Evolutionary conservation across 2,329 filamentous ascomycete genomes (phyloP).

Genomic region (Fusarium tjaetaba): DNA sequence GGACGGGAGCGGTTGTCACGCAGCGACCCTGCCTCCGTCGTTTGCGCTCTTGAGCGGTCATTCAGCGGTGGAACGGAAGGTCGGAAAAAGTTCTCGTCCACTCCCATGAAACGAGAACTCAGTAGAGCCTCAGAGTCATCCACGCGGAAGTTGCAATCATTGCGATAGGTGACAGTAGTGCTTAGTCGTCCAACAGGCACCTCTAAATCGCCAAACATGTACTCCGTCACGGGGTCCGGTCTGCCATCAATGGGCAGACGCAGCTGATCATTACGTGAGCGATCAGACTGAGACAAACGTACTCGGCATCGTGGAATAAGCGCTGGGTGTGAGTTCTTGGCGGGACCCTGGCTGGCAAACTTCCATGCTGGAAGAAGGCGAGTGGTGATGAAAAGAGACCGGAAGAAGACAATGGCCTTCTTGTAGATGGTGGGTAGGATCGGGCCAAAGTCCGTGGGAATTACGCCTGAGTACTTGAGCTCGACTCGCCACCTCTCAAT

Average conservation of each 20-base stretch:
- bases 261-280: conserved; percentile 72
- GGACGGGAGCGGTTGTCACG: conserved; percentile 67
- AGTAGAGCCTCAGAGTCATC: conserved; percentile 91
- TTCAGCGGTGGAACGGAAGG: conserved; percentile 74
- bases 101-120: conserved; percentile 92
- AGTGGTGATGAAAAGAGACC: conserved; percentile 84
- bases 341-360: conserved; percentile 76
- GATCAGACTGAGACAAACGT: conserved; percentile 66
- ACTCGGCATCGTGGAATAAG: conserved; percentile 86
- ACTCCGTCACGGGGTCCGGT: conserved; percentile 69
- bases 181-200: conserved; percentile 87
- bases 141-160: conserved; percentile 88
- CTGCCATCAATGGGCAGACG: conserved; percentile 52
- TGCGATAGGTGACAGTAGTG: conserved; percentile 84
- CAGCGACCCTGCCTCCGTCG: conserved; percentile 76
- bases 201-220: conserved; percentile 84
- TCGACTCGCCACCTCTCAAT: conserved; percentile 93
- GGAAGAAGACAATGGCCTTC: conserved; percentile 93
- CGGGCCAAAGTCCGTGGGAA: conserved; percentile 65
- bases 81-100: conserved; percentile 87
- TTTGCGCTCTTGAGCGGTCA: conserved; percentile 49
- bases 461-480: conserved; percentile 67
- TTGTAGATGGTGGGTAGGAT: conserved; percentile 92
- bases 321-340: conserved; percentile 73
- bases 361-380: conserved; percentile 88